A percentile compares a stretch with the other conserved stretches of the same genome.
phyloP scores from a whole-genome alignment of 768 basidiomycete species.

The Clavaria fumosa region DNA sequence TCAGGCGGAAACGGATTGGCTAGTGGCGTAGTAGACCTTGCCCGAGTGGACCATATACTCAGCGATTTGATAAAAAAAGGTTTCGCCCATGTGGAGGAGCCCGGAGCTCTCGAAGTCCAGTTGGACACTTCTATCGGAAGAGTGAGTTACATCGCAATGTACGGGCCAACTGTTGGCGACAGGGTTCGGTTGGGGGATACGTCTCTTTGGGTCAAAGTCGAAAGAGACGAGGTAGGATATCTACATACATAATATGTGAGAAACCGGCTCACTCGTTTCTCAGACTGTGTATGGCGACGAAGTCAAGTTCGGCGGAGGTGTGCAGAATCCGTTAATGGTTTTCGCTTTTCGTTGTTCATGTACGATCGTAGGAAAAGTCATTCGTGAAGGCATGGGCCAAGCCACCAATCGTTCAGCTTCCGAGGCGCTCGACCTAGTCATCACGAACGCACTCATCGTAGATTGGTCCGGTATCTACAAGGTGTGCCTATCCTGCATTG shows the following conservation, averaged over 20 bases:
- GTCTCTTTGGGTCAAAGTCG: conserved; percentile 81
- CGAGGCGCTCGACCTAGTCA: conserved; percentile 76
- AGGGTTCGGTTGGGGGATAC: conserved; percentile 82
- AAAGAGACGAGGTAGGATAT: conserved; percentile 54
- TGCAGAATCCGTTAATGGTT: conserved; percentile 5
- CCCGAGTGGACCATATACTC: conserved; percentile 32
- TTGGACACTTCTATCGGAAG: conserved; percentile 43
- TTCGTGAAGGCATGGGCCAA: conserved; percentile 97
- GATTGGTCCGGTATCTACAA: conserved; percentile 97
- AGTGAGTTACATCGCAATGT: conserved; percentile 83
- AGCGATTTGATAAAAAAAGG: conserved; percentile 35
- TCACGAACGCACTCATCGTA: conserved; percentile 88
- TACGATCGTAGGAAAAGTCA: conserved; percentile 54
- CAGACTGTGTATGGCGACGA: conserved; percentile 90
- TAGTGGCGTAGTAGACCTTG: conserved; percentile 33
- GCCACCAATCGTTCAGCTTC: conserved; percentile 51
- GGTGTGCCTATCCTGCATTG: conserved; percentile 22
- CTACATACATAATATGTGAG: conserved; percentile 4
- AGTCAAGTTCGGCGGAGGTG: conserved; percentile 94
- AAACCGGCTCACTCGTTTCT: not conserved
- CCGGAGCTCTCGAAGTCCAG: conserved; percentile 36
- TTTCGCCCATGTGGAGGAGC: conserved; percentile 60
- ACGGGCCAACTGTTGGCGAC: conserved; percentile 88
- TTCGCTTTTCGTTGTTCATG: not conserved
- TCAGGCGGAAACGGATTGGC: conserved; percentile 73